Conservation (phyloP, 106 monocot species). For the Dendrobium officinale region DNA sequence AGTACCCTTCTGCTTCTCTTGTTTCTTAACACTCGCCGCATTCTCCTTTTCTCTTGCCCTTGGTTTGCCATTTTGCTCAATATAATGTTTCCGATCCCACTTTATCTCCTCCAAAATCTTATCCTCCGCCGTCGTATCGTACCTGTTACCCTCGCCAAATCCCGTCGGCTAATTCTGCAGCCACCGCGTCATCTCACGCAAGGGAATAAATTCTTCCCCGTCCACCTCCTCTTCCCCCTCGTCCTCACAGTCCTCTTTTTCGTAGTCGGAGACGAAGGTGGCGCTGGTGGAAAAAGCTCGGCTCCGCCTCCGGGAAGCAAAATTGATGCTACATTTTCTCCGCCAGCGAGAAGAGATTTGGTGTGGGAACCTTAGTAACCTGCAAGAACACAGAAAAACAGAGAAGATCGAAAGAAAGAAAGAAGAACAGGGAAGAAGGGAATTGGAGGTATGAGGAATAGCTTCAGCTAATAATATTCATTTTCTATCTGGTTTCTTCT, state of each 20-base stretch:
- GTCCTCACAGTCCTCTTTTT: constrained; percentile 9
- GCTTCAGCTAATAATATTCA: too few species aligned
- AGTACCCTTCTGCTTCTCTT: too few species aligned
- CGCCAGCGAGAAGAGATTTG: neutral
- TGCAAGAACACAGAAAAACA: too few species aligned
- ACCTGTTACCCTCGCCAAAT: constrained; percentile 64
- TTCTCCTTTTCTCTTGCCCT: constrained; percentile 8
- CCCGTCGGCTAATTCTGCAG: constrained; percentile 51
- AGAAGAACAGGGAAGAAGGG: too few species aligned
- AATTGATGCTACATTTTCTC: neutral
- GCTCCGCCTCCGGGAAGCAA: neutral
- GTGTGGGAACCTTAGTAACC: too few species aligned
- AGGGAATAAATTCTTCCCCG: constrained; percentile 17
- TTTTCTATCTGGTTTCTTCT: too few species aligned
- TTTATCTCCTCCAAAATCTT: constrained; percentile 60
- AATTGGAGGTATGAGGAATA: too few species aligned
- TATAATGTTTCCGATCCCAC: constrained; percentile 25
- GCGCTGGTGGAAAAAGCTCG: neutral
- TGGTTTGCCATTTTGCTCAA: constrained; percentile 20
- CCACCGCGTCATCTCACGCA: constrained; percentile 52
- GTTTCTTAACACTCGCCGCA: neutral
- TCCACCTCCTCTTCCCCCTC: constrained; percentile 6
- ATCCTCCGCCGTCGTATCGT: constrained; percentile 58
- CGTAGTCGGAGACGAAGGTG: constrained; percentile 1
- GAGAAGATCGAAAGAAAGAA: too few species aligned